Evolutionary conservation across 345 rosid genomes (phyloP), one percentile per base, ranked within the genome.

Genomic region (Combretum micranthum): DNA sequence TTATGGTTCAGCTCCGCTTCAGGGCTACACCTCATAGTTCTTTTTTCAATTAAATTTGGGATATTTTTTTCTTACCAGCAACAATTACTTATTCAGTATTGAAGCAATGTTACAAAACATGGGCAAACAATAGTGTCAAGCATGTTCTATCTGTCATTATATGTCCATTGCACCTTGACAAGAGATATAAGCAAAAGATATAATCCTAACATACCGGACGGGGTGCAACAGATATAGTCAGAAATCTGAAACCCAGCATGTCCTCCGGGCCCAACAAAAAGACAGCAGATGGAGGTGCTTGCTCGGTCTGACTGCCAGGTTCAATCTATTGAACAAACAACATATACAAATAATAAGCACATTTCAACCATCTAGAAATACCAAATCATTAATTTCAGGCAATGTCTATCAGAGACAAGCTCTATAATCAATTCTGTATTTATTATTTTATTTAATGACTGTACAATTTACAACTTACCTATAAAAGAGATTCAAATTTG

Each of bases 281-380:
- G 51, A 89, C 77, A 52, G 90, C 83, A 69, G 99, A 87, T 62
- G 99, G 99, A 76, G 99, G 94, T 13, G 94, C 86, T 78, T 93
- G 99, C 80, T 93, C 99, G 9, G 99, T 93, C 76, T 93, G 95
- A 79, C 97, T 85, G 49, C 99, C 99, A 53, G 99, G 99, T 77
- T 93, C 97, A 21, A 83, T 70, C 99, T 93, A 76, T 65, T 43
- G 69, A 69, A 57, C 15, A 73, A 39, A 61, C 46, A 65, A 52
- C 50, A 63, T 4, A 57, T 53, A 42, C 47, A 60, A 48, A 50
- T 55, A 46, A n/a, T 57, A 20, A 45, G 44, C 57, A 45, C 23
- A 42, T 21, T 47, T 62, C 54, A 72, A 48, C 53, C 52, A 59
- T 58, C 62, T 50, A 17, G 1, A 22, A 52, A 21, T 46, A 48